A percentile compares a stretch with the other conserved stretches of the same genome.
These are phyloP conservation scores for Aspergillus sclerotiicarbonarius DNA, from an alignment of 495 filamentous ascomycete species.

Conservation along the genomic window DNA sequence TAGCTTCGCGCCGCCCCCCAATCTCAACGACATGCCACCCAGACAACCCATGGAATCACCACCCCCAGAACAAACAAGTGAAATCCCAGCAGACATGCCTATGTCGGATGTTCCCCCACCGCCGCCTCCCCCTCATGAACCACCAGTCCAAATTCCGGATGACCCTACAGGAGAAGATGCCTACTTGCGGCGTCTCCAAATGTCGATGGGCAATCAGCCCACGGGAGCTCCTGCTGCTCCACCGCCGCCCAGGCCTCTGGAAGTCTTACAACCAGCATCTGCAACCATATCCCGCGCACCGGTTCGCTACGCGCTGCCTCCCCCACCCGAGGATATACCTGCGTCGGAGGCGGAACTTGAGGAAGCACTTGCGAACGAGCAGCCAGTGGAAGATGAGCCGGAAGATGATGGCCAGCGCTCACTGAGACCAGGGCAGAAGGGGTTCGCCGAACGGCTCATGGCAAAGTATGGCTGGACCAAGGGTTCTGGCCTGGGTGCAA, in stretches of 20 bases:
- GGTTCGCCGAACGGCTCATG: slow-evolving; percentile 83
- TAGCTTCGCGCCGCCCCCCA: slow-evolving; percentile 72
- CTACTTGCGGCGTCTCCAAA: slow-evolving; percentile 60
- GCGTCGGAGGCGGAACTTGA: slow-evolving; percentile 55
- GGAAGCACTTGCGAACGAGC: slow-evolving; percentile 51
- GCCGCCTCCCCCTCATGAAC: slow-evolving; percentile 40
- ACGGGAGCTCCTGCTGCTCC: slow-evolving; percentile 36
- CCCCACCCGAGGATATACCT: slow-evolving; percentile 56
- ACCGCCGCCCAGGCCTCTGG: slow-evolving; percentile 34
- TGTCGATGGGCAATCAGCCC: slow-evolving; percentile 27
- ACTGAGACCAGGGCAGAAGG: slow-evolving; percentile 72
- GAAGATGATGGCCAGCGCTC: slow-evolving; percentile 57
- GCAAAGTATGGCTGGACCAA: slow-evolving; percentile 90
- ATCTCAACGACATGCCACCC: slow-evolving; percentile 39
- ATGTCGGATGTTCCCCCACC: slow-evolving; percentile 20
- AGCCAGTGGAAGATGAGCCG: slow-evolving; percentile 43
- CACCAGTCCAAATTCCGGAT: slow-evolving; percentile 39
- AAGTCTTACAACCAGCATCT: slow-evolving; percentile 40
- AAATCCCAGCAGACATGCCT: slow-evolving; percentile 7
- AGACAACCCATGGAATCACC: slow-evolving; percentile 48
- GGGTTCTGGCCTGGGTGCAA: slow-evolving; percentile 81
- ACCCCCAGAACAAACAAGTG: slow-evolving; percentile 55
- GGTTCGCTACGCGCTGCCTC: slow-evolving; percentile 73
- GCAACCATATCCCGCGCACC: slow-evolving; percentile 80
- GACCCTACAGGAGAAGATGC: slow-evolving; percentile 66